phyloP scores from a whole-genome alignment of 768 basidiomycete genomes.

The Russula abietina region DNA sequence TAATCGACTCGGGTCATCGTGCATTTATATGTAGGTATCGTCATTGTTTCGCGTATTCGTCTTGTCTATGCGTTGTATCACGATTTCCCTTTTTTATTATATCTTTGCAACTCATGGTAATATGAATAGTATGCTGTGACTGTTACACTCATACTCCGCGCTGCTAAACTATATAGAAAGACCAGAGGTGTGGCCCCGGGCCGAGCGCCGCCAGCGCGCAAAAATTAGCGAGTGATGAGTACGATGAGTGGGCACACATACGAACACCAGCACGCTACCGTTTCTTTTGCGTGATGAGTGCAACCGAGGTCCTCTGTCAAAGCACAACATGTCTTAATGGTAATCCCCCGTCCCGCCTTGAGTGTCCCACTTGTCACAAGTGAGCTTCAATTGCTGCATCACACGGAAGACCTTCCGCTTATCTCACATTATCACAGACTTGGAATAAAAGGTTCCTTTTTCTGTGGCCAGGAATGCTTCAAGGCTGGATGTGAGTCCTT shows the following conservation, averaged over 20 bases:
- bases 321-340: constrained; percentile 69
- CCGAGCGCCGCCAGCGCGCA: constrained; percentile 7
- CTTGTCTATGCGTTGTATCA: constrained; percentile 17
- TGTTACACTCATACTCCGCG: background rate
- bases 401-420: background rate
- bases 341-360: constrained; percentile 77
- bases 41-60: constrained; percentile 7
- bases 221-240: too few species aligned
- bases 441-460: constrained; percentile 78
- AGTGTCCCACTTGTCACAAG: constrained; percentile 95
- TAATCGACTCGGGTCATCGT: constrained; percentile 11
- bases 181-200: background rate
- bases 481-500: constrained; percentile 78
- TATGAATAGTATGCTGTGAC: constrained; percentile 8
- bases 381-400: constrained; percentile 34
- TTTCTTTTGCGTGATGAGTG: constrained; percentile 32
- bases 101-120: constrained; percentile 15
- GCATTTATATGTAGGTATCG: constrained; percentile 19
- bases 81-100: constrained; percentile 3
- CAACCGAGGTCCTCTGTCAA: constrained; percentile 50
- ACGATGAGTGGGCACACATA: background rate
- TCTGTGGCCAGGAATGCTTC: constrained; percentile 95
- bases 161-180: too few species aligned
- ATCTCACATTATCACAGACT: constrained; percentile 41
- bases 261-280: background rate